Percentiles rank a stretch among this genome's conserved stretches.
phyloP scores from a whole-genome alignment of 2,329 filamentous ascomycete genomes.

The Ceratocystis harringtonii region DNA sequence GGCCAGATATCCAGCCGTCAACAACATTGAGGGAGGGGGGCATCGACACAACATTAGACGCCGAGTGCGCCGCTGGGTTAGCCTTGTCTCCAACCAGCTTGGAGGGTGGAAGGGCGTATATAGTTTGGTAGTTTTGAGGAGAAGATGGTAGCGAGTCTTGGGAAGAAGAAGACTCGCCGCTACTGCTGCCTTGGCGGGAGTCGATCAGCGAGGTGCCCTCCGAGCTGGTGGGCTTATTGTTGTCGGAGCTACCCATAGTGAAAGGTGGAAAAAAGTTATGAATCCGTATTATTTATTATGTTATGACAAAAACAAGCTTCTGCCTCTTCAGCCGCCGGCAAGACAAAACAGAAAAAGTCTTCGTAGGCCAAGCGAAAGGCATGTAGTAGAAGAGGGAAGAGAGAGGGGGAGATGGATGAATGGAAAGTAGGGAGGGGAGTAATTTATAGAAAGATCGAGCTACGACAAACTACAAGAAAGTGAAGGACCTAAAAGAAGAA shows the following conservation, averaged over 20 bases:
- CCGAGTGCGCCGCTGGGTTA: conserved; percentile 19
- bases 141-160: background rate
- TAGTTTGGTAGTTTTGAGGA: background rate
- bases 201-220: conserved; percentile 6
- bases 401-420: background rate
- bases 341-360: background rate
- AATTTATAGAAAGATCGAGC: background rate
- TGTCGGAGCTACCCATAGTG: conserved; percentile 1
- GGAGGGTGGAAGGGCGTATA: conserved; percentile 8
- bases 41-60: conserved; percentile 21
- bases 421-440: background rate
- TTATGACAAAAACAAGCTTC: background rate
- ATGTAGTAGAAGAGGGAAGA: conserved; percentile 3
- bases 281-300: background rate
- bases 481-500: background rate
- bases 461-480: background rate
- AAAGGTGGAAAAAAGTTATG: background rate
- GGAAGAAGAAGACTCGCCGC: conserved; percentile 16
- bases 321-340: background rate
- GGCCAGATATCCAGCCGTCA: conserved; percentile 45
- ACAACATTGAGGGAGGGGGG: conserved; percentile 22
- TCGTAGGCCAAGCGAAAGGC: background rate
- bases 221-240: background rate
- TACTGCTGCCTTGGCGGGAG: background rate
- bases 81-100: conserved; percentile 16